Evolutionary conservation across 2,329 filamentous ascomycete species (phyloP), one percentile per base, ranked within the genome.

Genomic region (Trichoderma hamatum): DNA sequence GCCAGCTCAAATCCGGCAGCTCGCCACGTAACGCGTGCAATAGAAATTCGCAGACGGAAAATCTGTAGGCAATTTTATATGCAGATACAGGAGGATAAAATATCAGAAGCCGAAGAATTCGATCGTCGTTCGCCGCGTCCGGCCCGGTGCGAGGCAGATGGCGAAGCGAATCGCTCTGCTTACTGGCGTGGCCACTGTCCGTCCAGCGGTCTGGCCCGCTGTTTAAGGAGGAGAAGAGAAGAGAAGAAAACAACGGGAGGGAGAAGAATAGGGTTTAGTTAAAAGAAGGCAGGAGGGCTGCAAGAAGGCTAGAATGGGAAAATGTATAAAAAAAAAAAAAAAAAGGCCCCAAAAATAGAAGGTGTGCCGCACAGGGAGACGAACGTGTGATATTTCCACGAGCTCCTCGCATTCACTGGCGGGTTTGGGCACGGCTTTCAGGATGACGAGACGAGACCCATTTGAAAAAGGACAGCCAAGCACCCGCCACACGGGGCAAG

Each of bases 311-410:
- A 49, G 54, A 65, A 69, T 2, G 32, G 10, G 46, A 24, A 24
- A 24, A 24, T n/a, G n/a, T n/a, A n/a, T 11, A 5, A 7, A 1
- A 13, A 67, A 34, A 43, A 30, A 14, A 14, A n/a, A 28, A 28
- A 6, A 34, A 14, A 24, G n/a, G n/a, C n/a, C n/a, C 30, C 30
- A 54, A 28, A 62, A 30, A 19, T 13, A 21, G 34, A 70, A 52
- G 68, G 68, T 67, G 68, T 69, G 68, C 68, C 60, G 68, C 54
- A 69, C 52, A 56, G 28, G 63, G 63, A 59, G 43, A 34, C 52
- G 58, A 60, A 39, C 59, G 56, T 61, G 56, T 60, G 55, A 60
- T 60, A 67, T 54, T 36, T 54, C 55, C 46, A 54, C 28, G 65
- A 60, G 65, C 65, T 69, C 61, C 59, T 69, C 60, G 52, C 52